Base-by-base conservation (phyloP, 192 early-diverging fungal genomes). In the Phlyctochytrium planicorne region DNA sequence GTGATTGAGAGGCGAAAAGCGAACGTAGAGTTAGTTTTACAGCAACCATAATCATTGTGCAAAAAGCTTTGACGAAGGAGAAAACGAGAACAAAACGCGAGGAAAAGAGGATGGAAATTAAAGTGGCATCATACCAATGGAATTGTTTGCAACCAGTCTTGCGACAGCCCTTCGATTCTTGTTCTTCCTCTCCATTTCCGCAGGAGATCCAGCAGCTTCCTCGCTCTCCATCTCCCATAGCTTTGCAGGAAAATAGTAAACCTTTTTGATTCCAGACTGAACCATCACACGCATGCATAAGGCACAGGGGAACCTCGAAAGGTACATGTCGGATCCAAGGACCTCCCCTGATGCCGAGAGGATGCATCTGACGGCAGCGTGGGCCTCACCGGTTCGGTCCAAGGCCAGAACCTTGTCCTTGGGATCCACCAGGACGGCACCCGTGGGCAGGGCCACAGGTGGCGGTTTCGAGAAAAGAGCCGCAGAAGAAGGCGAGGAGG, bases 241-340 rank as follows among this genome's bases (percentile, higher is more conserved):
- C 57, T 79, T 67, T 25, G 74, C 74, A 3, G 77, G 77, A 64
- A 79, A 79, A 35, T 76, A 79, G 59, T 75, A 79, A 27, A 68
- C 63, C 63, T 73, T 79, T n/a, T 70, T 61, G 17, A 75, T 69
- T 20, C 74, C 77, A 20, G 73, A 73, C 56, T 79, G 77, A 27
- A 79, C 74, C 61, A 75, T 75, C 30, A 79, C 23, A 32, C 75
- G 75, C 34, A 68, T 79, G 64, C 77, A 79, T 34, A 79, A 36
- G 27, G 66, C 27, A 37, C 77, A 79, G 3, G 77, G 77, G 32
- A 75, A 79, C 24, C 77, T 65, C 2, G 77, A 79, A n/a, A 79
- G 53, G 50, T 67, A 77, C 61, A 79, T 67, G 61, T 79, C 77
- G 62, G 68, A 79, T n/a, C 77, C 77, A 2, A 35, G 56, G 6